Evolutionary conservation across 441 rosid species (phyloP), one percentile per base, ranked within the genome.

Genomic region (Gossypium schwendimanii): DNA sequence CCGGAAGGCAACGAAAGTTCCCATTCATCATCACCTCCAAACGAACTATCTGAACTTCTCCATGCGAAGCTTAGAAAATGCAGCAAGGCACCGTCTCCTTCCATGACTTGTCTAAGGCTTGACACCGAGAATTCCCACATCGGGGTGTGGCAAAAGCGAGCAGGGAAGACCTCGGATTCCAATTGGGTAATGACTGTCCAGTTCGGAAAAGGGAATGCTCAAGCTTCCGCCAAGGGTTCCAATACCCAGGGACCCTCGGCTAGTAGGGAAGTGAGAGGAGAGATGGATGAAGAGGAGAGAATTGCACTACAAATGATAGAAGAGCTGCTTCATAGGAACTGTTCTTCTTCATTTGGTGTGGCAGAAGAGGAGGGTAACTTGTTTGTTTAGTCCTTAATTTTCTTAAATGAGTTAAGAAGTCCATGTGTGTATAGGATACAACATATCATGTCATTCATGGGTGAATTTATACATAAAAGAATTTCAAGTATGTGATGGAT

Each of bases 61-160:
- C 81, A 76, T 10, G 89, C 88, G 4, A 93, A 91, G 71, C 89
- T 93, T 8, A 81, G 86, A 15, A 91, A 84, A 73, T 77, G 85
- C 76, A 79, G 92, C 89, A 88, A 86, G 76, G 75, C 79, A 3
- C 91, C 92, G 14, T 91, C 97, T 0, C 92, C 93, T 44, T 93
- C 98, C 11, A 85, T 93, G 61, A 93, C 98, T 36, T 93, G 95
- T 71, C 83, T 91, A 11, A 89, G 95, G 79, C 97, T 93, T 2
- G 98, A 93, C 83, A 87, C 83, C 0, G 88, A 86, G 76, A 89
- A 80, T 70, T 84, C 89, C 14, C 92, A 91, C 69, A 87, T 93
- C 26, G 98, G 98, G 12, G 98, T 93, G 8, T 93, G 98, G 98
- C 98, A 92, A 78, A 92, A 91, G 81, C 74, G 87, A 0, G 95